Conservation (phyloP, 768 basidiomycete species). For the Mycena galopus region DNA sequence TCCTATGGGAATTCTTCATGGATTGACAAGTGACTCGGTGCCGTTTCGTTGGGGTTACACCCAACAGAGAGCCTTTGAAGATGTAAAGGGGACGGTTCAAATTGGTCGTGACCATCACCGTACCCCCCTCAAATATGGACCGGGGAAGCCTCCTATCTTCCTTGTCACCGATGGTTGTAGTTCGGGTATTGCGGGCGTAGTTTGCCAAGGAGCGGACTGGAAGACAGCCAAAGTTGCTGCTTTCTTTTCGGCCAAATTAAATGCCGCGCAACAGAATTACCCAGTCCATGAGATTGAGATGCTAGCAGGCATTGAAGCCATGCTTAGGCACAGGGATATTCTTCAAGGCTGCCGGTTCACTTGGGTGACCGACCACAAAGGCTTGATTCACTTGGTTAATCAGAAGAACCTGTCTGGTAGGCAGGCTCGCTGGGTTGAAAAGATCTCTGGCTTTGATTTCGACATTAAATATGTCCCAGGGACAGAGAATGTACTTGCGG, state of each 20-base stretch:
- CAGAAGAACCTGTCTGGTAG: constrained; percentile 3
- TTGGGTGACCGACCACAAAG: too few species aligned
- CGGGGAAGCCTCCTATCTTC: neutral
- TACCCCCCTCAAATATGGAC: constrained; percentile 34
- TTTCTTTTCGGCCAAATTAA: neutral
- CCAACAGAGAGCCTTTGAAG: constrained; percentile 50
- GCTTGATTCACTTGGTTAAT: neutral
- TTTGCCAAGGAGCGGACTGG: neutral
- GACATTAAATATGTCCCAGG: constrained; percentile 1
- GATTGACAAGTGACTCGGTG: constrained; percentile 37
- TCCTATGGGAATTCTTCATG: constrained; percentile 52
- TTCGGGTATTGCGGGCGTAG: neutral
- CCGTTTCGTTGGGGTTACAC: constrained; percentile 46
- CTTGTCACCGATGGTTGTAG: neutral
- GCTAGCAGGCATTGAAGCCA: neutral
- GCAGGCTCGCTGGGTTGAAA: constrained; percentile 5
- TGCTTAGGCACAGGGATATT: neutral
- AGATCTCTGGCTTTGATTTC: constrained; percentile 1
- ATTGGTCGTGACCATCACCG: constrained; percentile 38
- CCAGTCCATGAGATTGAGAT: too few species aligned
- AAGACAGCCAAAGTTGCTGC: neutral
- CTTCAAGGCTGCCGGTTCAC: too few species aligned
- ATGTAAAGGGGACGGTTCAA: constrained; percentile 45
- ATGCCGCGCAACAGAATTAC: neutral
- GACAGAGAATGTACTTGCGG: neutral